Evolutionary conservation across 345 rosid genomes (phyloP).

Genomic region (Arabidopsis arenosa): DNA sequence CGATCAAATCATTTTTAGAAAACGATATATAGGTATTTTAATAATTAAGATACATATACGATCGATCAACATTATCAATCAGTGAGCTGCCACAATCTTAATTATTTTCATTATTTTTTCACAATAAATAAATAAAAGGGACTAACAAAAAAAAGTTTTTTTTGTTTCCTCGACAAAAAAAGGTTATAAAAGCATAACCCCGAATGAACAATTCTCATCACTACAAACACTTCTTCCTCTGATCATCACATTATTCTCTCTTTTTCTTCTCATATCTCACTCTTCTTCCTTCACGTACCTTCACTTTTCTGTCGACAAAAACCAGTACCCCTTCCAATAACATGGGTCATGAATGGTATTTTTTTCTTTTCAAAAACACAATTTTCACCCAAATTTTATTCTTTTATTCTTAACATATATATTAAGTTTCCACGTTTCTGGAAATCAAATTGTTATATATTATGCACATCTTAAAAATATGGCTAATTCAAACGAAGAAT

Average conservation of each 20-base stretch:
- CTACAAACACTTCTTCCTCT: constrained; percentile 3
- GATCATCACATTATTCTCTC: background rate
- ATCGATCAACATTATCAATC: constrained; percentile 26
- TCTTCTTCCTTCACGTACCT: background rate
- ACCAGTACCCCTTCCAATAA: constrained; percentile 17
- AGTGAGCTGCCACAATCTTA: constrained; percentile 35
- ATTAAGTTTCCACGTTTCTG: background rate
- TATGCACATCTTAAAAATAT: background rate
- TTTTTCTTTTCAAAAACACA: background rate
- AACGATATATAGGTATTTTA: background rate
- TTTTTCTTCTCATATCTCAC: background rate
- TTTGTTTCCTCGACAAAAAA: constrained; percentile 7
- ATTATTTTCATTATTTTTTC: constrained; percentile 17
- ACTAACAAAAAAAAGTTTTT: background rate
- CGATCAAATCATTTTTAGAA: constrained; percentile 22
- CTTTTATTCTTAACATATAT: background rate
- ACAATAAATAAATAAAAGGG: background rate
- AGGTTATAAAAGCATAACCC: constrained; percentile 36
- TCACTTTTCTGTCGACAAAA: constrained; percentile 6
- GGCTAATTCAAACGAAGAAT: background rate
- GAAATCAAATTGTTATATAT: background rate
- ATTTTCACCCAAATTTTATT: background rate
- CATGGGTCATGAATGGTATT: constrained; percentile 48
- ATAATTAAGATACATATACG: constrained; percentile 1
- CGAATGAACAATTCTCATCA: constrained; percentile 10